A percentile compares a stretch with the other conserved stretches of the same genome.
phyloP scores from a whole-genome alignment of 441 rosid genomes.

The Metrosideros polymorpha region DNA sequence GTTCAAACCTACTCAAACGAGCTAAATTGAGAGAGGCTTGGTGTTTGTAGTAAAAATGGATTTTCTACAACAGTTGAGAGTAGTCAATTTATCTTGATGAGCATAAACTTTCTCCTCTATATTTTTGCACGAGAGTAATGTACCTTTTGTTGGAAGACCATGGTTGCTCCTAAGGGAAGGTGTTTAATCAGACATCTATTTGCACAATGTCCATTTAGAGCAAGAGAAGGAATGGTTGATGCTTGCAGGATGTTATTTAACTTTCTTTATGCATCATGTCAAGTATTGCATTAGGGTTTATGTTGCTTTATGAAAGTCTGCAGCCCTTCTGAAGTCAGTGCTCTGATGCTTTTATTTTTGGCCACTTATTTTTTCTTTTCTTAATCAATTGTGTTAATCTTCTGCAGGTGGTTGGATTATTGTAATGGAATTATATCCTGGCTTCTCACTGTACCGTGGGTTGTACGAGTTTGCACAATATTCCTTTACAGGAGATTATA shows the following conservation, averaged over 20 bases:
- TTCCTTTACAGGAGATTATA: conserved; percentile 39
- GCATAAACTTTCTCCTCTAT: background rate
- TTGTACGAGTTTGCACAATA: conserved; percentile 78
- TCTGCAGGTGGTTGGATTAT: conserved; percentile 62
- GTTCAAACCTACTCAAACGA: background rate
- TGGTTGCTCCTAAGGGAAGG: background rate
- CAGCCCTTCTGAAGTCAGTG: background rate
- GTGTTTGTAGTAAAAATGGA: background rate
- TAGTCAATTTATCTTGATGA: background rate
- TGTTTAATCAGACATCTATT: background rate
- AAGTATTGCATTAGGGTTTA: background rate
- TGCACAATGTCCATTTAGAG: background rate
- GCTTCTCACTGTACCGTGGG: conserved; percentile 83
- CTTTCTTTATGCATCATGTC: background rate
- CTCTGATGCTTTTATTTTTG: background rate
- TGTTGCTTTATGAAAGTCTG: background rate
- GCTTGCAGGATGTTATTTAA: background rate
- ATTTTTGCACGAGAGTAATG: background rate
- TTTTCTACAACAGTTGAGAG: background rate
- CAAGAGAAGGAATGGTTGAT: background rate
- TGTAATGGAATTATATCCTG: conserved; percentile 82
- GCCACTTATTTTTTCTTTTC: background rate
- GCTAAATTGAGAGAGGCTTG: background rate
- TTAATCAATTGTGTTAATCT: background rate
- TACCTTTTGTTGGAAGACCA: background rate